A percentile compares a stretch with the other conserved stretches of the same genome.
phyloP scores from a whole-genome alignment of 108 stramenopile species.

The Chaetoceros tenuissimus region DNA sequence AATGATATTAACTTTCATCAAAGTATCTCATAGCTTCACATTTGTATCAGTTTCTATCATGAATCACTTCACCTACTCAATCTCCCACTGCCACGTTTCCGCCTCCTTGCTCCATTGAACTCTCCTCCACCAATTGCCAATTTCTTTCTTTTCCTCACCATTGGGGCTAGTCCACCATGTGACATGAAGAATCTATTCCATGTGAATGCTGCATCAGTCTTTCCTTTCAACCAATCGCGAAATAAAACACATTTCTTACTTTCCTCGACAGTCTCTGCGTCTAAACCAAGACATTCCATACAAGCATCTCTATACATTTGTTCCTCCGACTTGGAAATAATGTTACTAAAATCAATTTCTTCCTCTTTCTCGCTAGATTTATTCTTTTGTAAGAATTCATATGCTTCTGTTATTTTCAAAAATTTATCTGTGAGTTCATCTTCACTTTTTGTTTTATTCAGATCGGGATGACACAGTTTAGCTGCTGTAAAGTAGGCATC shows the following conservation, averaged over 20 bases:
- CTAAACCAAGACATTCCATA: conserved; percentile 39
- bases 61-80: too few species aligned
- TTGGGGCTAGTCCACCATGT: conserved; percentile 66
- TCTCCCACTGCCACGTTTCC: too few species aligned
- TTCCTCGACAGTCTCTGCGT: conserved; percentile 79
- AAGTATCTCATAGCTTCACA: too few species aligned
- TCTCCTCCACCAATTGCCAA: too few species aligned
- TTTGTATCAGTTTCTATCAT: too few species aligned
- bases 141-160: too few species aligned
- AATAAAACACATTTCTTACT: conserved; percentile 70
- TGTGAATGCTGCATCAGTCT: conserved; percentile 64
- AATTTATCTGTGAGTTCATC: conserved; percentile 27
- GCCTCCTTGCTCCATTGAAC: too few species aligned
- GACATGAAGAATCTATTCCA: conserved; percentile 62
- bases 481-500: conserved; percentile 62
- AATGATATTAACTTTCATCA: too few species aligned
- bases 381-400: conserved; percentile 48
- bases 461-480: conserved; percentile 64
- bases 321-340: conserved; percentile 44
- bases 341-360: conserved; percentile 3
- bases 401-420: conserved; percentile 48
- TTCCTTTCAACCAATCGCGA: conserved; percentile 62
- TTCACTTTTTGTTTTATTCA: conserved; percentile 8
- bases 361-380: conserved; percentile 10
- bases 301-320: conserved; percentile 56